phyloP scores from a whole-genome alignment of 1,139 yeast genomes.

The Scheffersomyces illinoinensis region DNA sequence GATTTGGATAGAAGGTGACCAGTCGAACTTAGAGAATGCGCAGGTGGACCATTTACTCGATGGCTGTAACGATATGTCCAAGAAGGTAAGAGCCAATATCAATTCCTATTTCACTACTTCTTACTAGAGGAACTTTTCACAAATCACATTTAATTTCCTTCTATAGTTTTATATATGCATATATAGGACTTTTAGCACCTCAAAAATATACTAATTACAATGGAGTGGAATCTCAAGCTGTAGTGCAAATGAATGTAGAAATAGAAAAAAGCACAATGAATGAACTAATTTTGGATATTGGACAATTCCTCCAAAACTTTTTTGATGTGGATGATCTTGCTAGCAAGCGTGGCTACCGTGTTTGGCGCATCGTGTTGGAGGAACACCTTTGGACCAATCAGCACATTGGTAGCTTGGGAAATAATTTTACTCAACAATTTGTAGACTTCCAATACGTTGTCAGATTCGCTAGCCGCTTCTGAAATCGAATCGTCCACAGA shows the following conservation, averaged over 20 bases:
- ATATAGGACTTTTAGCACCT: not conserved
- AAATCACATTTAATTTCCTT: not conserved
- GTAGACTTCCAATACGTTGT: slow-evolving; percentile 34
- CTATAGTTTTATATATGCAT: not conserved
- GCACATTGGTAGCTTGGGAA: slow-evolving; percentile 38
- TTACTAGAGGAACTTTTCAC: not conserved
- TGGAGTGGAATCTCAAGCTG: not conserved
- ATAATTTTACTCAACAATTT: slow-evolving; percentile 35
- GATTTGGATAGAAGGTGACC: slow-evolving; percentile 51
- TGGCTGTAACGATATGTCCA: slow-evolving; percentile 46
- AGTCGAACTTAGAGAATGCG: slow-evolving; percentile 26
- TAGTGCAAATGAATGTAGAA: not conserved
- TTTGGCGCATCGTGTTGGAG: slow-evolving; percentile 34
- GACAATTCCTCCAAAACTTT: slow-evolving; percentile 47
- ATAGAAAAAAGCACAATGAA: too few species aligned
- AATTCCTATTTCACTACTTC: slow-evolving; percentile 27
- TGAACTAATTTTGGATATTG: slow-evolving; percentile 14
- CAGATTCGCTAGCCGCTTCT: slow-evolving; percentile 24
- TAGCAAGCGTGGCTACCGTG: slow-evolving; percentile 34
- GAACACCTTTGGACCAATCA: slow-evolving; percentile 40
- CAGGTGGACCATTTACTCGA: slow-evolving; percentile 31
- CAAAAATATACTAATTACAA: not conserved
- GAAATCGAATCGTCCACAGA: slow-evolving; percentile 29
- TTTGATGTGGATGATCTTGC: slow-evolving; percentile 44
- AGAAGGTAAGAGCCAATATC: slow-evolving; percentile 45